Evolutionary conservation across 2,329 filamentous ascomycete genomes (phyloP).

Genomic region (Claviceps arundinis): DNA sequence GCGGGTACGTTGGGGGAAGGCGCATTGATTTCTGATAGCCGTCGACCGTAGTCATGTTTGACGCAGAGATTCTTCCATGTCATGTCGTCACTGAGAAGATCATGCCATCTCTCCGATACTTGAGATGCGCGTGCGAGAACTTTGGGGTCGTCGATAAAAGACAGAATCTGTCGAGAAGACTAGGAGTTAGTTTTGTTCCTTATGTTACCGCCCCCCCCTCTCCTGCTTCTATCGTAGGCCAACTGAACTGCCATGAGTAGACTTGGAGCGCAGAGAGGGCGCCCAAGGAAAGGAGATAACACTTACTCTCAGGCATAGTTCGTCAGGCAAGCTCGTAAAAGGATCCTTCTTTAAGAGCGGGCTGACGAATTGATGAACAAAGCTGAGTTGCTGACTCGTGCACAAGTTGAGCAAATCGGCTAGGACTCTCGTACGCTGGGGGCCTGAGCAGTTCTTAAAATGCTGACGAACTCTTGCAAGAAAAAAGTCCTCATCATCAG

Average conservation of each 20-base stretch:
- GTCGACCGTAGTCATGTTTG: constrained; percentile 74
- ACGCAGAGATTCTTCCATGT: constrained; percentile 97
- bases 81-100: constrained; percentile 88
- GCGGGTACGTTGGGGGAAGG: constrained; percentile 17
- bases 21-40: constrained; percentile 37
- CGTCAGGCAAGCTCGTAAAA: constrained; percentile 81
- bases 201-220: no score
- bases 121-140: constrained; percentile 87
- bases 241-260: background rate
- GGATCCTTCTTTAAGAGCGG: constrained; percentile 92
- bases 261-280: background rate
- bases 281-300: no score
- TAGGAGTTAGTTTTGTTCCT: constrained; percentile 6
- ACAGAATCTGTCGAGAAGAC: constrained; percentile 53
- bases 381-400: constrained; percentile 88
- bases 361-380: constrained; percentile 91
- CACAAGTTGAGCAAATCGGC: constrained; percentile 86
- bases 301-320: constrained; percentile 75
- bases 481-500: constrained; percentile 72
- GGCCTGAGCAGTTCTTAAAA: constrained; percentile 64
- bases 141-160: constrained; percentile 93
- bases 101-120: constrained; percentile 89
- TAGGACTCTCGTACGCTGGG: constrained; percentile 67
- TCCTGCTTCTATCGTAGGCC: no score
- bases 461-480: constrained; percentile 65